Base-by-base conservation (phyloP, 805 yeast species). In the Saccharomycopsis schoenii region DNA sequence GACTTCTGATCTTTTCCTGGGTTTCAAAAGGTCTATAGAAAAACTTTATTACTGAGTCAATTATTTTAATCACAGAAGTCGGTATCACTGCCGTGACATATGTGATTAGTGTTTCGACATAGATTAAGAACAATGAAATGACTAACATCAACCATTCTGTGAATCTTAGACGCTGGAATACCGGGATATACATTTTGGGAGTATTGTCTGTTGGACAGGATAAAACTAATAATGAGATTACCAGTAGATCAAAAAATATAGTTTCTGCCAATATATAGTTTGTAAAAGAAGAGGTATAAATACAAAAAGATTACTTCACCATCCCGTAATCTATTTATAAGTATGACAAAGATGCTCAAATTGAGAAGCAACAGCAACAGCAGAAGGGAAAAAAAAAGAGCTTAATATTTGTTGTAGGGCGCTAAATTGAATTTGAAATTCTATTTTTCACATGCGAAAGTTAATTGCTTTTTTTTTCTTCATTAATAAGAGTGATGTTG, bases 101-200 rank as follows among this genome's bases (percentile, higher is more conserved):
- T 1, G 83, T 73, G 15, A 79, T 66, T 11, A 79, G 65, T 56
- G 76, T 77, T 65, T 83, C 88, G 2, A 76, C 54, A 76, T 83
- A 81, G 1, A 83, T 78, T 29, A 80, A 68, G 6, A 77, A 19
- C 58, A 83, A 71, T 10, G 82, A 78, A 0, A 75, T 58, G 3
- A 75, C 55, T 12, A 80, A 75, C 11, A 81, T 70, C 1, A 81
- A 77, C 77, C 84, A 80, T 67, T 83, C 86, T 5, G 73, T 60
- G 5, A 78, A 47, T 2, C 80, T 72, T 50, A 83, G 69, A 59
- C 85, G 70, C 4, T 83, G 79, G 17, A 77, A 47, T n/a, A 78
- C 69, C 2, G 82, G 81, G 21, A 77, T 62, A 37, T 70, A 67
- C 77, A 74, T 74, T 12, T 47, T 24, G 6, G 34, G 6, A 29